Evolutionary conservation across 805 yeast genomes (phyloP).

Genomic region (Komagataella pastoris): DNA sequence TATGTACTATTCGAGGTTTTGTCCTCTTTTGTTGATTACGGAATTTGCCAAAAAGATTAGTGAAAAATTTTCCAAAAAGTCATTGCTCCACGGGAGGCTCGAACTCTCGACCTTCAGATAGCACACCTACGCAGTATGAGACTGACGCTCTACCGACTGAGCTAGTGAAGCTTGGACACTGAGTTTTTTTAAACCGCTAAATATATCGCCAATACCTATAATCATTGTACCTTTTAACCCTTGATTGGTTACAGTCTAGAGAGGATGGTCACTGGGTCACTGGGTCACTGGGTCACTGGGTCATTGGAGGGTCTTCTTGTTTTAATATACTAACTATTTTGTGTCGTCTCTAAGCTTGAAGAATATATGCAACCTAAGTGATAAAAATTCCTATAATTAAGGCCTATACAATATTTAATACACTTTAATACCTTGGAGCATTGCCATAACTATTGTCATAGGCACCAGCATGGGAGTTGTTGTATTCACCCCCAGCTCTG

Average conservation of each 20-base stretch:
- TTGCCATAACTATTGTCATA: not conserved
- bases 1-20: not conserved
- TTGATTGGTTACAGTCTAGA: too few relatives aligned
- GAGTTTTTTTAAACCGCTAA: too few relatives aligned
- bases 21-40: not conserved
- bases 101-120: constrained; percentile 6
- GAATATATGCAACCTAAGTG: too few relatives aligned
- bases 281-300: too few relatives aligned
- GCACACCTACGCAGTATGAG: constrained; percentile 5
- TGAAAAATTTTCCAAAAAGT: not conserved
- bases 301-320: too few relatives aligned
- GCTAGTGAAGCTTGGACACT: constrained; percentile 4
- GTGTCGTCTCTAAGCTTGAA: too few relatives aligned
- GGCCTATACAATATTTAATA: not conserved
- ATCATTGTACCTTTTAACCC: not conserved
- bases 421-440: not conserved
- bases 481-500: not conserved
- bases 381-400: not conserved
- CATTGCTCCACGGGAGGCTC: constrained; percentile 5
- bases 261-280: too few relatives aligned
- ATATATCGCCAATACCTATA: too few relatives aligned
- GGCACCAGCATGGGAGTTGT: not conserved
- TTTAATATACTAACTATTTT: too few relatives aligned
- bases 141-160: constrained; percentile 10
- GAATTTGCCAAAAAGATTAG: not conserved